Percentiles rank a stretch among this genome's conserved stretches.
These are phyloP conservation scores for Bidens hawaiensis DNA, from an alignment of 140 eudicot species.

Conservation along the genomic window DNA sequence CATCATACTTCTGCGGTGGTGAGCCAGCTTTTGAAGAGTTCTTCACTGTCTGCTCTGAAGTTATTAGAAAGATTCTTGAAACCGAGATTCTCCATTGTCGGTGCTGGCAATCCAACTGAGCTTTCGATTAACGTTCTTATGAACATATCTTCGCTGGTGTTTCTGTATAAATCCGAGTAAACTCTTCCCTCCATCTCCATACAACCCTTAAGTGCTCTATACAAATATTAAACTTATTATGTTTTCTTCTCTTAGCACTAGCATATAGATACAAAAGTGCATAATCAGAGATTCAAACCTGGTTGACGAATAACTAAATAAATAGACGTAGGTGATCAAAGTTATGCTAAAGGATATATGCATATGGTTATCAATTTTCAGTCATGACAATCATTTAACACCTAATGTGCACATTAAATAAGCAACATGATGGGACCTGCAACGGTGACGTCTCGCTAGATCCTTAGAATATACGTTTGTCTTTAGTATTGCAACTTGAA, in stretches of 20 bases:
- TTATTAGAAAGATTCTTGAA: slow-evolving; percentile 48
- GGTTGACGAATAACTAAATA: too few relatives aligned
- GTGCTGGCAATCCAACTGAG: slow-evolving; percentile 45
- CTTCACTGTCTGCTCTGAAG: slow-evolving; percentile 60
- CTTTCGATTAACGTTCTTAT: slow-evolving; percentile 58
- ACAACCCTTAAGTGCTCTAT: background rate
- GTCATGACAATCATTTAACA: slow-evolving; percentile 18
- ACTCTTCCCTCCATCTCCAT: slow-evolving; percentile 58
- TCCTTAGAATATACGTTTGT: slow-evolving; percentile 12
- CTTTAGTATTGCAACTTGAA: slow-evolving; percentile 15
- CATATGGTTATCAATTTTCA: slow-evolving; percentile 4
- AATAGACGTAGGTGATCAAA: too few relatives aligned
- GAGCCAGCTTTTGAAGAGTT: slow-evolving; percentile 71
- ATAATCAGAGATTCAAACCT: background rate
- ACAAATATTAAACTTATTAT: background rate
- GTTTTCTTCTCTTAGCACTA: too few relatives aligned
- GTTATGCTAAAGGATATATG: too few relatives aligned
- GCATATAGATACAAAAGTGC: background rate
- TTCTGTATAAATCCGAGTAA: slow-evolving; percentile 46
- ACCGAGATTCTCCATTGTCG: slow-evolving; percentile 62
- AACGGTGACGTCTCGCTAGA: background rate
- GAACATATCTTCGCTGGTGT: slow-evolving; percentile 62
- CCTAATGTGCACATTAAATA: slow-evolving; percentile 13
- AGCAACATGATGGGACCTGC: slow-evolving; percentile 6
- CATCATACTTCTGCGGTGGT: slow-evolving; percentile 62